Evolutionary conservation across 2,329 filamentous ascomycete genomes (phyloP), one percentile per base, ranked within the genome.

Genomic region (Tolypocladium paradoxum): DNA sequence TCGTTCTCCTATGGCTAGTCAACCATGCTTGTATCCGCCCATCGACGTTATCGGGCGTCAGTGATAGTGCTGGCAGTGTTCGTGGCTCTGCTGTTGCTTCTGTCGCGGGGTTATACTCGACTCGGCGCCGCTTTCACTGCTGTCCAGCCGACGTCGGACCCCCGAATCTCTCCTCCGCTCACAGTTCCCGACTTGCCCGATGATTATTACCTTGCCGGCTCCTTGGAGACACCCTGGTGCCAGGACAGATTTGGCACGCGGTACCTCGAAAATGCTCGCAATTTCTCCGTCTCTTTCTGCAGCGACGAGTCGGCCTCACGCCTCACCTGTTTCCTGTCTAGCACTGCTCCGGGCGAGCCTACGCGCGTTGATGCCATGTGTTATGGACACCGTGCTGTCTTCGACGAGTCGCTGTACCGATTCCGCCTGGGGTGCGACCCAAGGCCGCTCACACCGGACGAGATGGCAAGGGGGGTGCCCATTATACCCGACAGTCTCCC

Each of bases 231-330:
- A n/a, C 14, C 31, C 9, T 55, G 50, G 49, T 55, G 53, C 35
- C 53, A 52, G 11, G 56, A 56, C 16, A 34, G 56, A 20, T 57
- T 54, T 24, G 51, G 52, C 27, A 20, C 49, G 12, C 53, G 45
- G 6, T 65, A 64, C 54, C 61, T 66, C 16, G 57, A 62, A 27
- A 55, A 58, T 27, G 51, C 63, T 48, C 60, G 61, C 37, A 53
- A 62, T 48, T 56, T 54, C 20, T 53, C 59, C 7, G 57, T 55
- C 12, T 56, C 58, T 45, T 64, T 62, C 54, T 65, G 63, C 57
- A 54, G 49, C 2, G 43, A 54, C 0, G 48, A 49, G 24, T 62
- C 59, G 2, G 29, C 22, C n/a, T 63, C 60, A 12, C 47, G 51
- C 31, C 35, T 67, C 29, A 61, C 59, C 45, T 55, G 54, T 38